phyloP scores from a whole-genome alignment of 2,329 filamentous ascomycete species.

The Zymoseptoria tritici region DNA sequence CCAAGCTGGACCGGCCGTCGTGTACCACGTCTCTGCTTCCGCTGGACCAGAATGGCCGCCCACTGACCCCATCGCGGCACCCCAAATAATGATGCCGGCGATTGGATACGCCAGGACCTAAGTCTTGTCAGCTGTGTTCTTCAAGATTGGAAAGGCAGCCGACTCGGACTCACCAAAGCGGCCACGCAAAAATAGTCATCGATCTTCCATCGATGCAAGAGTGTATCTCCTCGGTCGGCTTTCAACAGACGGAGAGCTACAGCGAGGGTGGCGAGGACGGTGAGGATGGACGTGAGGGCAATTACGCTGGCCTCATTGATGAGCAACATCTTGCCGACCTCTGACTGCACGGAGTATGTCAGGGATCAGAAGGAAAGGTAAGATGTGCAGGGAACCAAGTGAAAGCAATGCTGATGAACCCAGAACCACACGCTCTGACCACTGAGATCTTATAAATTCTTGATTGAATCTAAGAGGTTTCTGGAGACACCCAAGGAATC shows the following conservation, averaged over 20 bases:
- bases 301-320: constrained; percentile 8
- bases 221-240: constrained; percentile 5
- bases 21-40: constrained; percentile 11
- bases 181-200: constrained; percentile 8
- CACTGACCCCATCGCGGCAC: constrained; percentile 5
- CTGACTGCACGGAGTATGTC: not conserved
- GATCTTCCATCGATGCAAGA: constrained; percentile 4
- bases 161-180: constrained; percentile 4
- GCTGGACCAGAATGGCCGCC: constrained; percentile 8
- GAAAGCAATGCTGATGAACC: not conserved
- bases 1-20: constrained; percentile 7
- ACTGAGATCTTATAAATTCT: not conserved
- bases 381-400: not conserved
- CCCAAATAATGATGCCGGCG: constrained; percentile 8
- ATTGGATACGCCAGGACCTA: constrained; percentile 6
- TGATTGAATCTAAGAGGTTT: not conserved
- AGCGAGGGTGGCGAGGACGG: constrained; percentile 6
- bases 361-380: not conserved
- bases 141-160: not conserved
- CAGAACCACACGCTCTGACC: not conserved
- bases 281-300: constrained; percentile 6
- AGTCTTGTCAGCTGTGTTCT: not conserved
- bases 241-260: constrained; percentile 5
- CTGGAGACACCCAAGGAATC: not conserved
- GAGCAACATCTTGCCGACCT: constrained; percentile 3